Evolutionary conservation across 257 asterid species (phyloP).

Genomic region (Salvia splendens): DNA sequence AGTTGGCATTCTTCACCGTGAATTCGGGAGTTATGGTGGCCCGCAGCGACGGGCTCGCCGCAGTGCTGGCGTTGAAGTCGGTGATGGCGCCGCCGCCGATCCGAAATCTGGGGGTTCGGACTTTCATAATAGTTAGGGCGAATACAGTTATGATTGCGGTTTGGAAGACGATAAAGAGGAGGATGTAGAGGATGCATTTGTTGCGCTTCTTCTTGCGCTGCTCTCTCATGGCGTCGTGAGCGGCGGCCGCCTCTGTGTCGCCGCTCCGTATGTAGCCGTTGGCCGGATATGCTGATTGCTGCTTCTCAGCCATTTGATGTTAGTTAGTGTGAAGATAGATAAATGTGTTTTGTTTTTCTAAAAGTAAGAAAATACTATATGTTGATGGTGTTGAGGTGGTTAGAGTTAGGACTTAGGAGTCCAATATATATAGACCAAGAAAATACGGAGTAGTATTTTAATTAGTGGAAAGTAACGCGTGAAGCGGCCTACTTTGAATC

Average conservation of each 20-base stretch:
- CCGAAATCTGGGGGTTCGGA: conserved; percentile 45
- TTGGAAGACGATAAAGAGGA: conserved; percentile 41
- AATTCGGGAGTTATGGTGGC: conserved; percentile 33
- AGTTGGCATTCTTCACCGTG: conserved; percentile 41
- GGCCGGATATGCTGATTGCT: conserved; percentile 14
- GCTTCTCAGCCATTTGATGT: conserved; percentile 9
- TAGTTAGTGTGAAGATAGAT: no score
- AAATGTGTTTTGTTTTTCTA: no score
- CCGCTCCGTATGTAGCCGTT: neutral
- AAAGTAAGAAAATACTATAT: no score
- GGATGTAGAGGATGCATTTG: conserved; percentile 36
- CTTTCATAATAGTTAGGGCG: conserved; percentile 41
- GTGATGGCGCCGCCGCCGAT: conserved; percentile 29
- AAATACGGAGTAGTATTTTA: no score
- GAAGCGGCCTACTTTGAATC: no score
- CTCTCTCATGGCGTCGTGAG: conserved; percentile 18
- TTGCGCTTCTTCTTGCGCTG: conserved; percentile 39
- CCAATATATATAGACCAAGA: no score
- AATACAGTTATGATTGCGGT: conserved; percentile 33
- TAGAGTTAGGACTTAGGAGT: no score
- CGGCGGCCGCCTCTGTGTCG: conserved; percentile 28
- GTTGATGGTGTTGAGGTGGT: no score
- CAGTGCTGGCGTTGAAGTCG: conserved; percentile 14
- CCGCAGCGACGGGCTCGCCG: conserved; percentile 24
- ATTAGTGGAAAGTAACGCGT: no score